Evolutionary conservation across 257 asterid species (phyloP), one percentile per base, ranked within the genome.

Genomic region (Verbena officinalis): DNA sequence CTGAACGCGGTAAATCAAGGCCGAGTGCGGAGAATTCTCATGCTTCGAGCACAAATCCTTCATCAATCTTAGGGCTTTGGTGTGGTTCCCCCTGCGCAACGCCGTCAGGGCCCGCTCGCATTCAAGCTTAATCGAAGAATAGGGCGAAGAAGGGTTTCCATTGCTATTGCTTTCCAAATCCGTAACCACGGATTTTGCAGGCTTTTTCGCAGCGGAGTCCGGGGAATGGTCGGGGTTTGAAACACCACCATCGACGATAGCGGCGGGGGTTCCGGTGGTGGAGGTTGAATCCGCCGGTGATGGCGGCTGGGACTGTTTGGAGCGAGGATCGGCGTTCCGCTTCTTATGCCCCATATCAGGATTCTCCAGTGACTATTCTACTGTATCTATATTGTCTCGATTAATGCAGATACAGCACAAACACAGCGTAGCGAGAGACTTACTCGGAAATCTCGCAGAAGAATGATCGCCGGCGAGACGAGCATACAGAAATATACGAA

Each of bases 71-170:
- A 90, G 80, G 66, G 97, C 85, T 75, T 80, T 86, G 13, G 74
- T 82, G 76, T 85, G 87, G 81, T 81, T 90, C 17, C 96, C 95
- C 7, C 84, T 68, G 10, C 96, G 82, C 68, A 90, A 51, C 3
- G 90, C 74, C 7, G 83, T 82, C 20, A 90, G 80, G 30, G 92
- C 87, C 50, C 87, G 86, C 79, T 85, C 96, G 44, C 97, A 90
- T 61, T 84, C 93, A 2, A 61, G 51, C 73, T 76, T 86, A 59
- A 90, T 64, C 50, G 76, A 30, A 39, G 81, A 63, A 77, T 59
- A 73, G 7, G 84, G 62, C 9, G 79, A 59, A 8, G 73, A 53
- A 24, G 61, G 57, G 48, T 50, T 64, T 5, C 59, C 69, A 34
- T 5, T 49, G 55, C 51, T 50, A 20, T 19, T 62, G 45, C 56